Conservation (phyloP, 2,329 filamentous ascomycete genomes). For the Monilinia vaccinii-corymbosi region DNA sequence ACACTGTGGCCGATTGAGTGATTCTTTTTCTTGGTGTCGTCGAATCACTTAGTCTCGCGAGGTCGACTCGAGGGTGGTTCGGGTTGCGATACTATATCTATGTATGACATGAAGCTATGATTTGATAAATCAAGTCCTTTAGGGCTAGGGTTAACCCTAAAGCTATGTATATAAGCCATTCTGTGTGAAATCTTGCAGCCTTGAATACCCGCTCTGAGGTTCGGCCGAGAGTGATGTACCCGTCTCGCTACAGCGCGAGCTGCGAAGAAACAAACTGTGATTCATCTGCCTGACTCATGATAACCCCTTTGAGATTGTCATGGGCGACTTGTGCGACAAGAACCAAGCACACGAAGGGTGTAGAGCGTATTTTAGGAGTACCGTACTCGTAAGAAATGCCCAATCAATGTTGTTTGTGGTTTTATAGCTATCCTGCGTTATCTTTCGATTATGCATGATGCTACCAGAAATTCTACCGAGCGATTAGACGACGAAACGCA, state of each 20-base stretch:
- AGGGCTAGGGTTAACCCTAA: no score
- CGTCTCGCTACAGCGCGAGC: not conserved
- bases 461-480: not conserved
- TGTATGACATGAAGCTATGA: not conserved
- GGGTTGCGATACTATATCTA: not conserved
- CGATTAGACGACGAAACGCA: not conserved
- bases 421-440: not conserved
- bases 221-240: not conserved
- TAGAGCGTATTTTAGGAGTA: not conserved
- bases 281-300: not conserved
- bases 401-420: not conserved
- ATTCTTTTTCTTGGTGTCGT: not conserved
- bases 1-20: not conserved
- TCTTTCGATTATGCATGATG: not conserved
- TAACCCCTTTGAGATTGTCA: not conserved
- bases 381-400: not conserved
- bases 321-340: not conserved
- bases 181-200: not conserved
- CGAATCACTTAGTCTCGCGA: not conserved
- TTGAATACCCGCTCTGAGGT: not conserved
- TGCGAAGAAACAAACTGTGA: not conserved
- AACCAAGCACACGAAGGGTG: not conserved
- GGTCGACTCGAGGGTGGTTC: not conserved
- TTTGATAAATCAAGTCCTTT: not conserved
- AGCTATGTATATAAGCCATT: not conserved